phyloP scores from a whole-genome alignment of 768 basidiomycete genomes.

The Saitozyma podzolica region DNA sequence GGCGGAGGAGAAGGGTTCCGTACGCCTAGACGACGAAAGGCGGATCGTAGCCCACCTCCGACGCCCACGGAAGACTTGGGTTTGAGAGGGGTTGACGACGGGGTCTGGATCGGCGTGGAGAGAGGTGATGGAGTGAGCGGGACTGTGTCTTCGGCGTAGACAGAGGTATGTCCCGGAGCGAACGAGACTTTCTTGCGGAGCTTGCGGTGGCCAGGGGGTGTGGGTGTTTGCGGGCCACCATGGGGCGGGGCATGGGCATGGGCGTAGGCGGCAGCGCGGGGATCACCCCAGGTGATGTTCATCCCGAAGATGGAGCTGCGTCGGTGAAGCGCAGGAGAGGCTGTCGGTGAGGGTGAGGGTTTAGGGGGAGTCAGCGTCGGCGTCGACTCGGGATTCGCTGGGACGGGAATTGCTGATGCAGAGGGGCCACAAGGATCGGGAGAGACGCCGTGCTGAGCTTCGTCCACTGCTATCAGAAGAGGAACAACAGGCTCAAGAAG shows the following conservation, averaged over 20 bases:
- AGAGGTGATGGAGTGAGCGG: no score
- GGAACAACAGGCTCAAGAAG: no score
- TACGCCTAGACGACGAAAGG: background rate
- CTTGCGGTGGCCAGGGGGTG: slow-evolving; percentile 8
- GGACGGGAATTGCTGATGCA: no score
- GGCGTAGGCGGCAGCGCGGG: background rate
- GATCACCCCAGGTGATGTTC: slow-evolving; percentile 29
- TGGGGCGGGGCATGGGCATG: background rate
- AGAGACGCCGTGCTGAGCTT: no score
- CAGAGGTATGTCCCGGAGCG: background rate
- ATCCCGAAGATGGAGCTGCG: background rate
- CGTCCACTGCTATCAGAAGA: no score
- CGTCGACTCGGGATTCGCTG: no score
- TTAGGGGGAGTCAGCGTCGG: no score
- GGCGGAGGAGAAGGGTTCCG: background rate
- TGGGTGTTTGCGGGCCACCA: background rate
- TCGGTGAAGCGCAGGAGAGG: no score
- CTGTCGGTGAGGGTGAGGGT: no score
- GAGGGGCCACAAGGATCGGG: no score
- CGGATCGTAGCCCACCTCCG: background rate
- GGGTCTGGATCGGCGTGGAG: background rate
- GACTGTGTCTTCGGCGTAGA: background rate
- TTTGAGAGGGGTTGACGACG: background rate
- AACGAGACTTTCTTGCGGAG: slow-evolving; percentile 17
- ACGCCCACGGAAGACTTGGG: background rate